Evolutionary conservation across 176 grass and related monocot genomes (phyloP).

Genomic region (Lolium perenne): DNA sequence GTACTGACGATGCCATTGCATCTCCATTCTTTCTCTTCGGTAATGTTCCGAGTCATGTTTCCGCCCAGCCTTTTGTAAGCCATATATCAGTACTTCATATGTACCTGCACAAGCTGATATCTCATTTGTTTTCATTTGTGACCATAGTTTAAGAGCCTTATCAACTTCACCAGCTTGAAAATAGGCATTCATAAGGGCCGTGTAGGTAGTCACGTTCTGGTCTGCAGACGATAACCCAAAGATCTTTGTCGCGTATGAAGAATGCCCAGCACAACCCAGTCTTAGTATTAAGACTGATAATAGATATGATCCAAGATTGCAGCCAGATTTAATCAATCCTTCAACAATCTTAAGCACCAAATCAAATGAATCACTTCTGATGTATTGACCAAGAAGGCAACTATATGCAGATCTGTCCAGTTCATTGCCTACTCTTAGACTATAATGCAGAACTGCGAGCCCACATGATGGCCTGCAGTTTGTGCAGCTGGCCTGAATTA

Average conservation of each 20-base stretch:
- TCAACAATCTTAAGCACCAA: slow-evolving; percentile 57
- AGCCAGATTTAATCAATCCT: slow-evolving; percentile 59
- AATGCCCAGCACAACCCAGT: slow-evolving; percentile 57
- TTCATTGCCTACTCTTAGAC: slow-evolving; percentile 50
- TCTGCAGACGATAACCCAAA: slow-evolving; percentile 61
- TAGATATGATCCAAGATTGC: slow-evolving; percentile 69
- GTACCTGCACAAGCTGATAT: slow-evolving; percentile 58
- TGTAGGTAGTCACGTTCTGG: slow-evolving; percentile 64
- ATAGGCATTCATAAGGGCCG: slow-evolving; percentile 68
- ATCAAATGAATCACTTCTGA: slow-evolving; percentile 56
- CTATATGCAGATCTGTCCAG: slow-evolving; percentile 62
- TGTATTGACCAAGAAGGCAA: slow-evolving; percentile 71
- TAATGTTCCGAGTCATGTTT: slow-evolving; percentile 56
- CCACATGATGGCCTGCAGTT: slow-evolving; percentile 60
- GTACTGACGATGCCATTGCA: slow-evolving; percentile 55
- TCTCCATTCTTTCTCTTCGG: slow-evolving; percentile 67
- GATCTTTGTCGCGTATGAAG: slow-evolving; percentile 53
- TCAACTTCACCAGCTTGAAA: slow-evolving; percentile 67
- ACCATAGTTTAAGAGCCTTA: slow-evolving; percentile 51
- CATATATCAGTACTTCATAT: slow-evolving; percentile 66
- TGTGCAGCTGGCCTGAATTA: slow-evolving; percentile 61
- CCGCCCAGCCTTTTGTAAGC: slow-evolving; percentile 61
- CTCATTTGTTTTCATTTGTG: slow-evolving; percentile 54
- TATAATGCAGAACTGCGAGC: slow-evolving; percentile 49
- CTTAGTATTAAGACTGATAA: slow-evolving; percentile 63